Evolutionary conservation across 2,329 filamentous ascomycete species (phyloP).

Genomic region (Paraphoma sp.): DNA sequence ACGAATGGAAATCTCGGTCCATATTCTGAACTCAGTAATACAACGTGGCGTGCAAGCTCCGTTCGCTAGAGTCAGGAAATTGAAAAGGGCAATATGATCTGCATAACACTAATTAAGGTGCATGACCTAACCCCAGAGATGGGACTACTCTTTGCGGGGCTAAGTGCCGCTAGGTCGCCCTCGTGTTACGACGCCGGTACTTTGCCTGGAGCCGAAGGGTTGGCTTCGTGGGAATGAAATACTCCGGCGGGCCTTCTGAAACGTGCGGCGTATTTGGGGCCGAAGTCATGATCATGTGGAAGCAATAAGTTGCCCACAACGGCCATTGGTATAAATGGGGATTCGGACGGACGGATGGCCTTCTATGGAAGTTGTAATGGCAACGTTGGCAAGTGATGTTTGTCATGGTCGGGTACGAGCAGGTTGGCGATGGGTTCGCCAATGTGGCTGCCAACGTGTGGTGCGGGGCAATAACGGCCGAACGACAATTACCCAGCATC

Average conservation of each 20-base stretch:
- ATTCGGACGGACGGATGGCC: neutral
- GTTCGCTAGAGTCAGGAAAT: neutral
- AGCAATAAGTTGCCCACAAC: neutral
- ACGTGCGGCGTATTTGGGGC: neutral
- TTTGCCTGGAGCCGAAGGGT: neutral
- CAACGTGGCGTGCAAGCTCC: neutral
- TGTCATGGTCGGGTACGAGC: neutral
- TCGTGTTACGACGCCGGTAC: neutral
- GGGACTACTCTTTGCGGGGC: neutral
- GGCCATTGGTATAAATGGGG: neutral
- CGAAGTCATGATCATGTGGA: neutral
- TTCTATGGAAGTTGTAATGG: neutral
- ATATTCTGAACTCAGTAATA: neutral
- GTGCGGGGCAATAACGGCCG: too few relatives aligned
- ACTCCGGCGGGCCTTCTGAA: neutral
- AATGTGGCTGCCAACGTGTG: neutral
- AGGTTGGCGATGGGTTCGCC: neutral
- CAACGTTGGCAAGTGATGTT: neutral
- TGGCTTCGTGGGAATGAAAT: conserved; percentile 1
- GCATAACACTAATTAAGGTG: conserved; percentile 2
- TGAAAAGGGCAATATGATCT: conserved; percentile 4
- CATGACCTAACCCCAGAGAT: neutral
- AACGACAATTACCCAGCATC: neutral
- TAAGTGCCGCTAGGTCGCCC: neutral
- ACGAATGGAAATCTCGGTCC: neutral